Evolutionary conservation across 2,329 filamentous ascomycete species (phyloP), one percentile per base, ranked within the genome.

Genomic region (Fusarium xylarioides): DNA sequence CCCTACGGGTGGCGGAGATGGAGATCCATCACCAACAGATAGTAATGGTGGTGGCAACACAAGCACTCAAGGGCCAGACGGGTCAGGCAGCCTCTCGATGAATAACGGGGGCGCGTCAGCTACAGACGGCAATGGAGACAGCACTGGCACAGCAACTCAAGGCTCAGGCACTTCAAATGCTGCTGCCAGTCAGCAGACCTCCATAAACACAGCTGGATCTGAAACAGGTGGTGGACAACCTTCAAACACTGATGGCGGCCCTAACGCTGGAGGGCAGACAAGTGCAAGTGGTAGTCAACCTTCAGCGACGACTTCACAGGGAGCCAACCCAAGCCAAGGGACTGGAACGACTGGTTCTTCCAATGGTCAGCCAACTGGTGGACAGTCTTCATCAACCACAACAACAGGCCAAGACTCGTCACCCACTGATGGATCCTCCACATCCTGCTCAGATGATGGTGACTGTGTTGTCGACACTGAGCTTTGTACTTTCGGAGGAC

Each of bases 401-500:
- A 11, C n/a, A 6, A 56, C 67, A 14, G 40, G 37, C 1, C 35
- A 32, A 21, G 53, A 14, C 4, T 30, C 57, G 3, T 49, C 49
- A 21, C 40, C 66, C 4, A 66, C 56, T 15, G 53, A 34, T 5
- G 35, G 42, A 14, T 14, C 43, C 11, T 30, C 40, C 7, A 63
- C 54, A 16, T 23, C 66, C 5, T 73, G 70, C 30, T 68, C 58
- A 14, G 57, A 46, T 14, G 54, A 47, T 8, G 43, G 16, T 9
- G 70, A 74, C 23, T 73, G 70, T 15, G 16, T 14, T 4, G 7
- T 70, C 2, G 37, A 70, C 2, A 21, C 32, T 16, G 66, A 69
- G 4, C 52, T 70, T 8, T 69, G 66, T 4, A 8, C 65, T 16
- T 30, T 50, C 1, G 26, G 52, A 14, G 66, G 66, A 18, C 15